Evolutionary conservation across 805 yeast species (phyloP).

Genomic region (Candida peoriensis): DNA sequence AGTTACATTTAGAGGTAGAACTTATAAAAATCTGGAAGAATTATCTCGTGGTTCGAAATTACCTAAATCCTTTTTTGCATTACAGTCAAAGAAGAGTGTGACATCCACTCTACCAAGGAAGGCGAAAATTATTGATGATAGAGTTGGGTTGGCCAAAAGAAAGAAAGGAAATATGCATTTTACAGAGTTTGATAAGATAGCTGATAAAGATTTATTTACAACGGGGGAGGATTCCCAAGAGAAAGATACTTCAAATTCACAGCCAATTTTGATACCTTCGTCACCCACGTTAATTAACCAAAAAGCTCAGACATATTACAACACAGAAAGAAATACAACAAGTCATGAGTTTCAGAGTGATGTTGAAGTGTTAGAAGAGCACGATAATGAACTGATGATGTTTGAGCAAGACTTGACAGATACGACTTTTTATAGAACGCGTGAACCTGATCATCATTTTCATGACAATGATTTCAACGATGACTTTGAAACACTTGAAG

Average conservation of each 20-base stretch:
- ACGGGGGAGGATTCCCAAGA: constrained; percentile 9
- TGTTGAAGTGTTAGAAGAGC: background rate
- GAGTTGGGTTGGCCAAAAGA: constrained; percentile 21
- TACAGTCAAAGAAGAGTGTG: constrained; percentile 1
- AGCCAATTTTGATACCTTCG: background rate
- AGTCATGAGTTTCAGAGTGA: too few species aligned
- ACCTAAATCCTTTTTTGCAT: constrained; percentile 20
- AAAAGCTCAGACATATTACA: too few species aligned
- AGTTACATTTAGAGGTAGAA: constrained; percentile 15
- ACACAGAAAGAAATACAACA: too few species aligned
- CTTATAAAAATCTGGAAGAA: constrained; percentile 16
- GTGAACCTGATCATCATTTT: background rate
- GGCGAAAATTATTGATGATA: constrained; percentile 2
- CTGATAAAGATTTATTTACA: constrained; percentile 5
- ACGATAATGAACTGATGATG: constrained; percentile 4
- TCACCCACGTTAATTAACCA: too few species aligned
- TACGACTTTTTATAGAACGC: background rate
- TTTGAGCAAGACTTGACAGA: background rate
- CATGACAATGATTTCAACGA: background rate
- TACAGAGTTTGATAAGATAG: background rate
- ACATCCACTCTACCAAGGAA: constrained; percentile 1
- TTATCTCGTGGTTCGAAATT: constrained; percentile 17
- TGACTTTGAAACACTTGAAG: constrained; percentile 12
- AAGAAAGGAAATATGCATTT: constrained; percentile 4
- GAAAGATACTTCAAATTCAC: background rate